Base-by-base conservation (phyloP, 1,139 yeast species). In the Yamadazyma conglobata region DNA sequence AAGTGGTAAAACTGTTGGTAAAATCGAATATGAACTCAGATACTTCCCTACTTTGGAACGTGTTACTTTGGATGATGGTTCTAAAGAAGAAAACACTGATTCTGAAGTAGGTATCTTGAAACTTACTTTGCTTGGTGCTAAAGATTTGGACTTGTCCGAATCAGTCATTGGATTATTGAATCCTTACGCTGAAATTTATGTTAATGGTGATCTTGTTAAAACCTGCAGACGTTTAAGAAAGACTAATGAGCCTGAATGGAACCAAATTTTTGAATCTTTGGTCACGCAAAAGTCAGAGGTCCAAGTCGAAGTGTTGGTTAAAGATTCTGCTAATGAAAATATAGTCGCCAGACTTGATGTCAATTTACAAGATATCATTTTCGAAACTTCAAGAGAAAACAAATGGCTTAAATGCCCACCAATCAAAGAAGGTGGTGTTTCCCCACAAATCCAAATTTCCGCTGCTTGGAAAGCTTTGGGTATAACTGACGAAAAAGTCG, bases 381-480 rank as follows among this genome's bases (percentile, higher is more conserved):
- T 76, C 40, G 74, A 70, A 40, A 58, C 70, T n/a, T 56, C 70
- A 5, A 70, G 77, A 41, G 76, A 76, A 14, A 73, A 68, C 40
- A 71, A 68, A 39, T 60, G 73, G 62, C 60, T 78, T 30, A 55
- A 64, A 8, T 69, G 76, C 32, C 54, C 65, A 3, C 77, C 68
- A 5, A 37, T 56, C 21, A 46, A 40, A 9, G 38, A 38, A 10
- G 54, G 50, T 15, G 58, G 57, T 1, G 49, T 76, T 12, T 54
- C 62, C 22, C 79, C 86, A 42, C 60, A 60, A 27, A 56, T 78
- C 35, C 66, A 75, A 47, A 49, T 82, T 25, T 56, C 72, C 29
- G 77, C 84, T 28, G 53, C 57, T 21, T 84, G 91, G 89, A 83
- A 81, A 49, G 85, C 89, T n/a, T 60, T 84, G 35, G 71, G 72